These are phyloP conservation scores for Bacidia rubella DNA, from an alignment of 495 filamentous ascomycete species.

Conservation along the genomic window DNA sequence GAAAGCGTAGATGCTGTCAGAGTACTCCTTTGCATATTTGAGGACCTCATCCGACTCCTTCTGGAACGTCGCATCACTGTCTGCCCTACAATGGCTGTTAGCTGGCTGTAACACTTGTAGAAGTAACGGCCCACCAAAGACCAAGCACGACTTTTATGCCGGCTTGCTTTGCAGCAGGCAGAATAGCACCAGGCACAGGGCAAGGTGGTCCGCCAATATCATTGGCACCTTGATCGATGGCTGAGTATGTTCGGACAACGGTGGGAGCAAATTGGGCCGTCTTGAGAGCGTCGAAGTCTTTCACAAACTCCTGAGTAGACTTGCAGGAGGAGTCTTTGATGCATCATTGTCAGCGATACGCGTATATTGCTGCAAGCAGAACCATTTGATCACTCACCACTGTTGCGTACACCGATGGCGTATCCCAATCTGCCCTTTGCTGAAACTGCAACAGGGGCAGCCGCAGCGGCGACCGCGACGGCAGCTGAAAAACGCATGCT, in stretches of 20 bases:
- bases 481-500: constrained; percentile 32
- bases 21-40: constrained; percentile 26
- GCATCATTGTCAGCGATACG: neutral
- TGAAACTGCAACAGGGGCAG: constrained; percentile 29
- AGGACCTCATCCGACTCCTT: constrained; percentile 46
- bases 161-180: constrained; percentile 40
- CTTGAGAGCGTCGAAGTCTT: constrained; percentile 49
- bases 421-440: constrained; percentile 35
- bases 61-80: constrained; percentile 49
- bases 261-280: constrained; percentile 5
- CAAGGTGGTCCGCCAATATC: neutral
- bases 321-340: constrained; percentile 49
- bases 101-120: neutral
- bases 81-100: constrained; percentile 38
- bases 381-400: constrained; percentile 10
- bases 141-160: constrained; percentile 65
- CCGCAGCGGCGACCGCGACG: constrained; percentile 29
- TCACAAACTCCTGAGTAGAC: constrained; percentile 44
- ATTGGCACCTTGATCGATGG: constrained; percentile 30
- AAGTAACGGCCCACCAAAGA: constrained; percentile 44
- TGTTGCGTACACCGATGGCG: constrained; percentile 35
- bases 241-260: constrained; percentile 59
- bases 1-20: constrained; percentile 49
- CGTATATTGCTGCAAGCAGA: neutral
- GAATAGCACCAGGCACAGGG: constrained; percentile 37